phyloP scores from a whole-genome alignment of 495 filamentous ascomycete genomes.

The Pseudomonodictys pantanalensis region DNA sequence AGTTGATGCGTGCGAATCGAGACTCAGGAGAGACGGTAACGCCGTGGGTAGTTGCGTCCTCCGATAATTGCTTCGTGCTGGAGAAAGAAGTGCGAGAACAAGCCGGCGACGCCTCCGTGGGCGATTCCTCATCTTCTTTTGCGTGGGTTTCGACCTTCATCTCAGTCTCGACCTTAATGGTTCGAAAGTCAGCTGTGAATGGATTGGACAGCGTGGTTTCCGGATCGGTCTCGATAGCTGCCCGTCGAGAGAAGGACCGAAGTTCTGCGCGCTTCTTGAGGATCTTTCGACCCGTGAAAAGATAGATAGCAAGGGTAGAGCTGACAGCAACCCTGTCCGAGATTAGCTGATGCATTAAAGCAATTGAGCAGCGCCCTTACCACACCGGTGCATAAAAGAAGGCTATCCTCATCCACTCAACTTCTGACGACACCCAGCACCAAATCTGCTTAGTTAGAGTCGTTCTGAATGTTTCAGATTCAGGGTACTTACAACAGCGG shows the following conservation, averaged over 20 bases:
- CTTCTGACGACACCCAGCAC: conserved; percentile 74
- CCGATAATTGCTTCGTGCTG: conserved; percentile 20
- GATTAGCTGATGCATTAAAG: neutral
- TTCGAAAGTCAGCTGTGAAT: conserved; percentile 37
- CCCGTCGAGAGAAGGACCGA: conserved; percentile 44
- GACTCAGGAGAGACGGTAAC: neutral
- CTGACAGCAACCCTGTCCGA: conserved; percentile 49
- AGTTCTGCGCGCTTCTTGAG: conserved; percentile 53
- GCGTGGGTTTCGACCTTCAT: conserved; percentile 49
- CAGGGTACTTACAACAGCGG: conserved; percentile 53
- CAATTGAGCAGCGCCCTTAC: conserved; percentile 43
- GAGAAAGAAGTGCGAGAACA: conserved; percentile 20
- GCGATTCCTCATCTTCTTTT: conserved; percentile 12
- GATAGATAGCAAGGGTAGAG: conserved; percentile 70
- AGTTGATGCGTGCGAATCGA: conserved; percentile 16
- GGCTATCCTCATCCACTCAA: conserved; percentile 71
- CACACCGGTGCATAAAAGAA: conserved; percentile 84
- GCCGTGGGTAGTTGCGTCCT: neutral
- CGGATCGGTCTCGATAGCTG: conserved; percentile 33
- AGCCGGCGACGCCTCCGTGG: neutral
- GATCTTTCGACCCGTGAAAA: conserved; percentile 68
- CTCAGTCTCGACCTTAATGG: conserved; percentile 56
- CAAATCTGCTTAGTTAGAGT: conserved; percentile 53
- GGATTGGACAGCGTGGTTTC: conserved; percentile 47
- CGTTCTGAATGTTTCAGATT: neutral